phyloP scores from a whole-genome alignment of 192 early-diverging fungal genomes.

The Backusella parvicylindrica region DNA sequence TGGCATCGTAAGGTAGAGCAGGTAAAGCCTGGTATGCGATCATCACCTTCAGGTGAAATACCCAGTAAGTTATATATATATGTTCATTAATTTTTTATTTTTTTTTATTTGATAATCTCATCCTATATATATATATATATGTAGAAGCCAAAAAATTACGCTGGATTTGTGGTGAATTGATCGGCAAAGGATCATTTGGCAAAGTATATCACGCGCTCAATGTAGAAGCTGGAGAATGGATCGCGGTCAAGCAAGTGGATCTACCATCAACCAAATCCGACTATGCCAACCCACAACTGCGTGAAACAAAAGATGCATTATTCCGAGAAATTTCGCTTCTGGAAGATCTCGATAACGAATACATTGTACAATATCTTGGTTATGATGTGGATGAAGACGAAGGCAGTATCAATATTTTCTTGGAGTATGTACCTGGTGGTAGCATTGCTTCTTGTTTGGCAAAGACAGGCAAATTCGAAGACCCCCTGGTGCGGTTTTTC shows the following conservation, averaged over 20 bases:
- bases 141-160: conserved; percentile 47
- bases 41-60: background rate
- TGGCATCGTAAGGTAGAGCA: conserved; percentile 47
- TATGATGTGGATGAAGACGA: conserved; percentile 52
- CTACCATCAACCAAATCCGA: conserved; percentile 51
- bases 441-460: conserved; percentile 76
- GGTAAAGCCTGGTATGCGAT: conserved; percentile 38
- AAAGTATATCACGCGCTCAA: conserved; percentile 76
- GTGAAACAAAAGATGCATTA: conserved; percentile 52
- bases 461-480: conserved; percentile 68
- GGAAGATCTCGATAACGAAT: conserved; percentile 78
- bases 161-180: conserved; percentile 74
- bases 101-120: background rate
- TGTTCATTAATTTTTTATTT: background rate
- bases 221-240: conserved; percentile 62
- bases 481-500: conserved; percentile 70
- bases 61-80: background rate
- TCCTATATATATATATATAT: background rate
- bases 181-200: conserved; percentile 84
- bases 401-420: conserved; percentile 83
- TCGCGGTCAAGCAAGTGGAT: conserved; percentile 83
- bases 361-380: conserved; percentile 94
- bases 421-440: conserved; percentile 97
- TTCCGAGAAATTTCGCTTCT: conserved; percentile 72
- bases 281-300: conserved; percentile 38